These are phyloP conservation scores for Mycena maculata DNA, from an alignment of 768 basidiomycete genomes.

Conservation along the genomic window DNA sequence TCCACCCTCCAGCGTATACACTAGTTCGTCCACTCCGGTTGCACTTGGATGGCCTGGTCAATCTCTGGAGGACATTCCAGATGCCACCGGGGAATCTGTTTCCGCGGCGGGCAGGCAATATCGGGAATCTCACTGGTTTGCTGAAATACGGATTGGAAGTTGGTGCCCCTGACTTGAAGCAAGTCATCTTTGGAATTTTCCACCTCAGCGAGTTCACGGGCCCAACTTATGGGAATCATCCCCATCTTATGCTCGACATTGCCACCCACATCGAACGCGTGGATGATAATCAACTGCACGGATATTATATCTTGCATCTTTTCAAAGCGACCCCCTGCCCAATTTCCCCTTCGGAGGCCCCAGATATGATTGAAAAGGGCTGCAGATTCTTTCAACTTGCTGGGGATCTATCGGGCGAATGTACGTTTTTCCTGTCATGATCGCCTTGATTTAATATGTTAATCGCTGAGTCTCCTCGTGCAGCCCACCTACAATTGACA, in stretches of 20 bases:
- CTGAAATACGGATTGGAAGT: background rate
- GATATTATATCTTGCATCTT: background rate
- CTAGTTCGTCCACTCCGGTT: background rate
- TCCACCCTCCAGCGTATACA: slow-evolving; percentile 1
- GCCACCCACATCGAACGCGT: background rate
- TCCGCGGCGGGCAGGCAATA: background rate
- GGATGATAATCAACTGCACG: background rate
- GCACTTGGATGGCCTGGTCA: background rate
- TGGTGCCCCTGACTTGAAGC: background rate
- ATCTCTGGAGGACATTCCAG: background rate
- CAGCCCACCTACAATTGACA: background rate
- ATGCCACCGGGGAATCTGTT: background rate
- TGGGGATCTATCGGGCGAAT: background rate
- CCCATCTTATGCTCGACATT: background rate
- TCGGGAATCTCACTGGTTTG: background rate
- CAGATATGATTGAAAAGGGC: background rate
- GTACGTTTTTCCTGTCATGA: background rate
- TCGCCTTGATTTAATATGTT: background rate
- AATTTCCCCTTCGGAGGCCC: background rate
- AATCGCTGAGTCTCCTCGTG: background rate
- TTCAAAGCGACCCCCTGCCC: background rate
- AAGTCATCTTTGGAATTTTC: background rate
- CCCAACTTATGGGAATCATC: background rate
- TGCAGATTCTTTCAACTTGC: slow-evolving; percentile 1
- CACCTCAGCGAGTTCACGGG: background rate